phyloP scores from a whole-genome alignment of 306 rosid species.

The Gastrolobium villosum region DNA sequence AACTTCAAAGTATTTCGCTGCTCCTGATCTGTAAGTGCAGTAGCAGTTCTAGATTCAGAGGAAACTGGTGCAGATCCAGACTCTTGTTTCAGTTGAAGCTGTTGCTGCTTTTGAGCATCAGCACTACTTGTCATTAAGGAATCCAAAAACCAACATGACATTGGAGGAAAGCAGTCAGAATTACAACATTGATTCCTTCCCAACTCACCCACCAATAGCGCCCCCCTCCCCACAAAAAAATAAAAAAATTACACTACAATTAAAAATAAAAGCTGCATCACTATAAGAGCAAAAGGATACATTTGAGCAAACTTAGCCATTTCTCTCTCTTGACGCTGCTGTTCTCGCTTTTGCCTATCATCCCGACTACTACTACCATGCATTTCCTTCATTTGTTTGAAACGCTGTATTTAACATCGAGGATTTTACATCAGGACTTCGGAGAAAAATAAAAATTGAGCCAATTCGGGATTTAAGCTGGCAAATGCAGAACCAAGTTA shows the following conservation, averaged over 20 bases:
- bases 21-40: slow-evolving; percentile 82
- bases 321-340: slow-evolving; percentile 91
- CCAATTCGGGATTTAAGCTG: neutral
- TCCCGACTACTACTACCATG: slow-evolving; percentile 91
- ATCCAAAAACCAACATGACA: slow-evolving; percentile 25
- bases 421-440: slow-evolving; percentile 15
- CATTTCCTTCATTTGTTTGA: slow-evolving; percentile 98
- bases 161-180: neutral
- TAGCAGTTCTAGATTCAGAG: slow-evolving; percentile 66
- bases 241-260: too few relatives aligned
- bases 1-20: slow-evolving; percentile 90
- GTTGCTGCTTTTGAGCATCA: slow-evolving; percentile 88
- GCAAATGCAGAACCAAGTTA: slow-evolving; percentile 32
- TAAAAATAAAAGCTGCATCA: neutral
- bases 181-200: neutral
- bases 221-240: neutral
- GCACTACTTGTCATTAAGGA: slow-evolving; percentile 64
- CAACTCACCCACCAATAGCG: neutral
- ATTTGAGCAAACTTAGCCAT: slow-evolving; percentile 90
- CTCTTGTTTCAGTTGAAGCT: slow-evolving; percentile 71
- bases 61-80: slow-evolving; percentile 64
- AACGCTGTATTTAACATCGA: slow-evolving; percentile 69
- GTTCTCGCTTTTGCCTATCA: slow-evolving; percentile 93
- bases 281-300: slow-evolving; percentile 50
- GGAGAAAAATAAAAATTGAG: slow-evolving; percentile 17